A percentile compares a stretch with the other conserved stretches of the same genome.
phyloP scores from a whole-genome alignment of 306 rosid species.

The Crataegus laevigata region DNA sequence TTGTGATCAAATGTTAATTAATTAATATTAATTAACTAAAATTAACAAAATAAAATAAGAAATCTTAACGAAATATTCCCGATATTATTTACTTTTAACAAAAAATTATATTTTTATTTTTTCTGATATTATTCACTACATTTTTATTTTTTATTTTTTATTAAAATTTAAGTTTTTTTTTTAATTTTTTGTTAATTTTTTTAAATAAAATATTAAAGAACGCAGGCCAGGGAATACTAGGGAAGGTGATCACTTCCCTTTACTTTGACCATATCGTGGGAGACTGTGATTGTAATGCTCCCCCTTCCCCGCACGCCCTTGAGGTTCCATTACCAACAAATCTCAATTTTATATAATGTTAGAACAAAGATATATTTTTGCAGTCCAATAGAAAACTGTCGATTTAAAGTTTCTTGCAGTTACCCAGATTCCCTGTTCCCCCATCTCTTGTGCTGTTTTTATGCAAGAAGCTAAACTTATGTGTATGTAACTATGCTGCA shows the following conservation, averaged over 20 bases:
- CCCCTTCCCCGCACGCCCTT: slow-evolving; percentile 9
- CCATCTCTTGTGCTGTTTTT: neutral
- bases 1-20: neutral
- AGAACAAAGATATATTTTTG: slow-evolving; percentile 3
- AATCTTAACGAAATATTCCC: fast-evolving
- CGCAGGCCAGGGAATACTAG: slow-evolving; percentile 53
- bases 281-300: slow-evolving; percentile 7
- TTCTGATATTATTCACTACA: fast-evolving
- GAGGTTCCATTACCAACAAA: neutral
- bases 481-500: neutral
- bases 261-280: slow-evolving; percentile 39
- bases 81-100: too few species aligned
- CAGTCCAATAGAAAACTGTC: neutral
- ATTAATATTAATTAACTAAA: too few species aligned
- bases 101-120: too few species aligned
- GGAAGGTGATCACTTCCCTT: slow-evolving; percentile 39
- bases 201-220: slow-evolving; percentile 10
- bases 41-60: too few species aligned
- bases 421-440: slow-evolving; percentile 59
- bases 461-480: neutral
- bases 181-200: fast-evolving
- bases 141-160: fast-evolving
- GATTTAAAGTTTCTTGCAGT: slow-evolving; percentile 37
- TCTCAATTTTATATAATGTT: neutral
- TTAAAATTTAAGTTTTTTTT: too few species aligned